Evolutionary conservation across 441 rosid species (phyloP).

Genomic region (Gossypium gossypioides): DNA sequence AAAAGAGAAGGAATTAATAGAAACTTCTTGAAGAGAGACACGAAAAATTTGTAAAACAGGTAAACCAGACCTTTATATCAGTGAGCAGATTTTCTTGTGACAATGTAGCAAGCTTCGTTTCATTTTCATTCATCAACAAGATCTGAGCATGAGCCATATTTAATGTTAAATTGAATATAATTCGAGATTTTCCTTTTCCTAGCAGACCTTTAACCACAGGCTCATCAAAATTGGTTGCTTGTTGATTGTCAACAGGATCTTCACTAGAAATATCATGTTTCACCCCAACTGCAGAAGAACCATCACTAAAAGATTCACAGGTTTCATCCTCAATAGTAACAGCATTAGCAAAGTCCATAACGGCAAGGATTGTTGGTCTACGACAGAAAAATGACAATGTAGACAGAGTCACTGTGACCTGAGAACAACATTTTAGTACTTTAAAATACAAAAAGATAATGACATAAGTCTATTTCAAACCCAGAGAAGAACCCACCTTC

Average conservation of each 20-base stretch:
- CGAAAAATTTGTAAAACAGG: constrained; percentile 4
- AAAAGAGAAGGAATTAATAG: constrained; percentile 1
- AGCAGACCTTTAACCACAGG: constrained; percentile 72
- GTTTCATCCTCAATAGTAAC: constrained; percentile 54
- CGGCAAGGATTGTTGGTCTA: constrained; percentile 86
- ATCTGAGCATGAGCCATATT: constrained; percentile 91
- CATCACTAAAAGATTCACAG: constrained; percentile 46
- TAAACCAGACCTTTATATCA: constrained; percentile 67
- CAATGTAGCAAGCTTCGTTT: constrained; percentile 74
- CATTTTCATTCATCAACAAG: constrained; percentile 85
- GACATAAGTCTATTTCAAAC: neutral
- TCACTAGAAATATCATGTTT: constrained; percentile 33
- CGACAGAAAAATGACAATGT: constrained; percentile 90
- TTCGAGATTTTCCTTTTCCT: constrained; percentile 90
- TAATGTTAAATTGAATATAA: constrained; percentile 64
- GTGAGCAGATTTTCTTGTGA: constrained; percentile 83
- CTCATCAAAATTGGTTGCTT: constrained; percentile 28
- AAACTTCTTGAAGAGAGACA: neutral
- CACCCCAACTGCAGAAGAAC: constrained; percentile 38
- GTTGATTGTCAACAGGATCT: constrained; percentile 34
- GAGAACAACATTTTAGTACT: constrained; percentile 17
- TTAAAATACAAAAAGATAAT: neutral
- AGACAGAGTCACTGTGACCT: constrained; percentile 77
- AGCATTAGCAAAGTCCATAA: constrained; percentile 81
- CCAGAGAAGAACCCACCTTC: constrained; percentile 40